Evolutionary conservation across 2,329 filamentous ascomycete genomes (phyloP), one percentile per base, ranked within the genome.

Genomic region (Epichloe gansuensis): DNA sequence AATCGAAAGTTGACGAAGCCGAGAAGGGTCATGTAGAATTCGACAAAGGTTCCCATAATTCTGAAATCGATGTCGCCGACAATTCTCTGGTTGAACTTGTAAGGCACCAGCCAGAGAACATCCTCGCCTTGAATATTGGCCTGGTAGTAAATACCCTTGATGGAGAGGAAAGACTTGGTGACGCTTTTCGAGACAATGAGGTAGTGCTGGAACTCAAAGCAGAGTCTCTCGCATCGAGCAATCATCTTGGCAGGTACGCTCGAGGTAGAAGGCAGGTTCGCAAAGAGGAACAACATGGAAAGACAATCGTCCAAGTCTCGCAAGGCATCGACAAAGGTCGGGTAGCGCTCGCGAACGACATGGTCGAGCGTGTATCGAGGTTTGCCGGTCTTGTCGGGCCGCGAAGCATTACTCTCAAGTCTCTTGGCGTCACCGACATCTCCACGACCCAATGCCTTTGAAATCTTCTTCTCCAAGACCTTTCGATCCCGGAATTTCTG

Each of bases 61-160:
- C 93, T 80, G 74, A 96, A 98, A 69, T 98, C 93, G 58, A 98
- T 86, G 69, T 98, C 93, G 54, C 86, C 88, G 42, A 93, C 88
- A 13, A 95, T 85, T 60, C 88, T 80, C 75, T 98, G 93, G 65
- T 97, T 95, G 72, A 98, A 98, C 69, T 89, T 89, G 75, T 98
- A 98, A 1, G 93, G 93, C 11, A 96, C 91, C 41, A 98, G 77
- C 93, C 93, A 98, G 59, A 97, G 76, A 48, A 98, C 86, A 64
- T 97, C 91, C 72, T 98, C 91, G 48, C 93, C 93, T 69, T 96
- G 89, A 56, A 98, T 94, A 50, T 85, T 96, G 25, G 91, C 93
- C 73, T 97, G 91, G 72, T 97, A 98, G 75, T 98, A 98, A 64
- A 98, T 97, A 56, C 93, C 93, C 77, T 98, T 98, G 72, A 98